These are phyloP conservation scores for Brassica hybrid DNA, from an alignment of 441 rosid genomes.

Conservation along the genomic window DNA sequence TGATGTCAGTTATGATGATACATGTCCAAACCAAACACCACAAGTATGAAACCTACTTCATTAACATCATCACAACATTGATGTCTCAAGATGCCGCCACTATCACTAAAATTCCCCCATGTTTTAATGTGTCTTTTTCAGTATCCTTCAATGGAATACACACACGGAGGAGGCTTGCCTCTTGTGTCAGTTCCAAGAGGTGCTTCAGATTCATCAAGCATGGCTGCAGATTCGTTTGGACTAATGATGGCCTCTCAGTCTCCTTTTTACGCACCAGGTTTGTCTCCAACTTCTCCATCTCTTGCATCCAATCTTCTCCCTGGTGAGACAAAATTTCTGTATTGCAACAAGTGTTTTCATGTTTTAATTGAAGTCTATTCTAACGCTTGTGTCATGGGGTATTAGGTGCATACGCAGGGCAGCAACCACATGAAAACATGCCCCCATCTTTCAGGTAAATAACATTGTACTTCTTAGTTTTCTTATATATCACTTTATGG, in stretches of 20 bases:
- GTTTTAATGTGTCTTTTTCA: constrained; percentile 24
- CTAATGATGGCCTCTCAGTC: constrained; percentile 51
- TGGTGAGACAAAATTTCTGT: constrained; percentile 43
- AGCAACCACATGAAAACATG: constrained; percentile 47
- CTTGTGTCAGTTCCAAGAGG: constrained; percentile 43
- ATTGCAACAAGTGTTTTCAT: neutral
- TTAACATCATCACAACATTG: neutral
- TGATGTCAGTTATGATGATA: constrained; percentile 50
- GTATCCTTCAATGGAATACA: constrained; percentile 56
- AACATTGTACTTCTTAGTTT: constrained; percentile 1
- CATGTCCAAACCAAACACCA: constrained; percentile 46
- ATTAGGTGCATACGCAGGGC: constrained; percentile 58
- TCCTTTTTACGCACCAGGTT: constrained; percentile 42
- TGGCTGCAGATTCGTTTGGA: constrained; percentile 40
- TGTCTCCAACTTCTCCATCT: constrained; percentile 43
- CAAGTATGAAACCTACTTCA: constrained; percentile 44
- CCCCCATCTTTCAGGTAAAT: constrained; percentile 55
- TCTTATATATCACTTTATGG: too few relatives aligned
- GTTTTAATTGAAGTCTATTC: constrained; percentile 5
- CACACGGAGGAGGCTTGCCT: constrained; percentile 48
- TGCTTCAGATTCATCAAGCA: constrained; percentile 34
- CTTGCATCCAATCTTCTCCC: constrained; percentile 41
- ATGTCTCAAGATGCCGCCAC: constrained; percentile 3
- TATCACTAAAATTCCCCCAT: neutral
- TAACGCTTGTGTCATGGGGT: constrained; percentile 24